Evolutionary conservation across 495 filamentous ascomycete species (phyloP), one percentile per base, ranked within the genome.

Genomic region (Penicillium crystallinum): DNA sequence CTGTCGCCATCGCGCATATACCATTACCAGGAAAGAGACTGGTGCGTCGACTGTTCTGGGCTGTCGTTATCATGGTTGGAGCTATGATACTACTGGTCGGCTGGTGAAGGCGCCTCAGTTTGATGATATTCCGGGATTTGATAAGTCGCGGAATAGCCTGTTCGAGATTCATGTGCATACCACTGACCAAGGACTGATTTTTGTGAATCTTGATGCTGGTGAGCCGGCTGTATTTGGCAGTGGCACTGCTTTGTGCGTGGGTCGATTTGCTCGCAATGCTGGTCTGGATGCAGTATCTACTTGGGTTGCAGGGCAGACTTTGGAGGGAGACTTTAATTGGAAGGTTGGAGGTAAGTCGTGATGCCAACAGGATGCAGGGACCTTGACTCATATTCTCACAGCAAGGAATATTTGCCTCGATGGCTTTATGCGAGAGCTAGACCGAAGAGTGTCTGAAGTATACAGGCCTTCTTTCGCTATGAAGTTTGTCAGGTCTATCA

Each of bases 51-150:
- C 68, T 8, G 73, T 83, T 7, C 69, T 84, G 11, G 65, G 72
- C 2, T 86, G 81, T 62, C 70, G 76, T 37, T 86, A 84, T 54
- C 82, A 86, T 61, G 81, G 82, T 21, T 86, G 82, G 81, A 78
- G 75, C 33, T 84, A 84, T 53, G 75, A 79, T 47, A 71, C 74
- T 5, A 71, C 62, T 36, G 81, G 82, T 15, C 71, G 76, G 30
- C 62, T 85, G 34, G 73, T 80, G 39, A 82, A 83, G 61, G 81
- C 82, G 2, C 81, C 82, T 1, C 70, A 77, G 27, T 86, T 81
- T 46, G 73, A 83, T 17, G 68, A 71, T 11, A 56, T 83, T 3
- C 60, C 67, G 14, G 79, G 75, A 15, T 85, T 86, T 57, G 75
- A 82, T 38, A 82, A 75, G 54, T 60, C 58, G 5, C 55, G 75